A percentile compares a stretch with the other conserved stretches of the same genome.
Conservation (phyloP, 2,329 filamentous ascomycete genomes). For the Graphiopsis chlorocephala region DNA sequence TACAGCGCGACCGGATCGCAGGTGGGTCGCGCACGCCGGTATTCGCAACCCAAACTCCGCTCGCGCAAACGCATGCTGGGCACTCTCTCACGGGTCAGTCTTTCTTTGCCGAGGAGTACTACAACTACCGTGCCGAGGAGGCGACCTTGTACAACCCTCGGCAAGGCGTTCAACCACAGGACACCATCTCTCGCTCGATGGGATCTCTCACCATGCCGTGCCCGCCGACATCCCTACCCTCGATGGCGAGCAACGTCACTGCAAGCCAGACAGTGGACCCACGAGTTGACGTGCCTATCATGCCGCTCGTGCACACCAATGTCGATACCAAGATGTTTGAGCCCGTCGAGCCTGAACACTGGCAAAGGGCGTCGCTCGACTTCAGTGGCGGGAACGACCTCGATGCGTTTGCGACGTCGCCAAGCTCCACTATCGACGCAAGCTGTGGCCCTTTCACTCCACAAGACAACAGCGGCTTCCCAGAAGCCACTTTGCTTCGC, state of each 20-base stretch:
- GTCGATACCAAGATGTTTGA: constrained; percentile 7
- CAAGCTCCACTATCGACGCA: neutral
- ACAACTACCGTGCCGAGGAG: constrained; percentile 8
- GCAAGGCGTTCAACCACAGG: neutral
- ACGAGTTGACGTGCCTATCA: neutral
- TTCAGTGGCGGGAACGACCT: constrained; percentile 1
- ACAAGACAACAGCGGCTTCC: neutral
- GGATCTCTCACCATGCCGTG: neutral
- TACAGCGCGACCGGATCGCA: neutral
- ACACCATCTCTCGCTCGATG: neutral
- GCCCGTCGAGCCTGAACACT: neutral
- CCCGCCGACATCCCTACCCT: neutral
- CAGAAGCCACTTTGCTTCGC: neutral
- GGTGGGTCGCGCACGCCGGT: neutral
- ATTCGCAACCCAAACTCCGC: neutral
- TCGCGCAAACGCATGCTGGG: neutral
- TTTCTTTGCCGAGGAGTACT: constrained; percentile 7
- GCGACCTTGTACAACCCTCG: neutral
- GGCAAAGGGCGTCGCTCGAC: constrained; percentile 1
- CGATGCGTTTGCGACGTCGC: constrained; percentile 1
- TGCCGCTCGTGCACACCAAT: neutral
- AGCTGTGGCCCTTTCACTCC: constrained; percentile 13
- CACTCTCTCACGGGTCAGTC: neutral
- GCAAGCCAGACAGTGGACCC: neutral
- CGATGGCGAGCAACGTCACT: neutral